These are phyloP conservation scores for Schizothecium vesticola DNA, from an alignment of 495 filamentous ascomycete species.

Conservation along the genomic window DNA sequence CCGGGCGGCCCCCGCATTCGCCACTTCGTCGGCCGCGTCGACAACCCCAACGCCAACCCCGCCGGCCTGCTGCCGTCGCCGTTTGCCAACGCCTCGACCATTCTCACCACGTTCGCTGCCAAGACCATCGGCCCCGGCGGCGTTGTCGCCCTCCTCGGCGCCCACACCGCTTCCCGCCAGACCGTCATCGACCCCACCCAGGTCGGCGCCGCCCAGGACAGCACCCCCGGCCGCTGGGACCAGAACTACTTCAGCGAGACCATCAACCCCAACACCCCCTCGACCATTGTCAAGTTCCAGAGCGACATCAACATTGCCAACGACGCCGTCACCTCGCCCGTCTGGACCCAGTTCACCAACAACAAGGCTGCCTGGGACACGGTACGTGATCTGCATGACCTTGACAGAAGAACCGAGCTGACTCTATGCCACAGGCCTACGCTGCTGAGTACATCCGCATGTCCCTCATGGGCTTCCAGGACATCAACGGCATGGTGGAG, in stretches of 20 bases:
- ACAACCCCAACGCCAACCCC: slow-evolving; percentile 3
- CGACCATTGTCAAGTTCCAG: slow-evolving; percentile 4
- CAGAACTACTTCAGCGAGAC: slow-evolving; percentile 5
- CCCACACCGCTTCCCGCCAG: not conserved
- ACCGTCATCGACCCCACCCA: not conserved
- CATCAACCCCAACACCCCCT: not conserved
- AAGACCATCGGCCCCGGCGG: slow-evolving; percentile 10
- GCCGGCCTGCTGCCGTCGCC: slow-evolving; percentile 4
- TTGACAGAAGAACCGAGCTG: not conserved
- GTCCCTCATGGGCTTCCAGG: slow-evolving; percentile 1
- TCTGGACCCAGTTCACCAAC: slow-evolving; percentile 6
- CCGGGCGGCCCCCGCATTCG: slow-evolving; percentile 8
- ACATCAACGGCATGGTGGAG: slow-evolving; percentile 9
- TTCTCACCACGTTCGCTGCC: not conserved
- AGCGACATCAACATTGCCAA: slow-evolving; percentile 12
- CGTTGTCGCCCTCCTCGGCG: slow-evolving; percentile 6
- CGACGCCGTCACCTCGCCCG: not conserved
- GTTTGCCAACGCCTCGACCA: not conserved
- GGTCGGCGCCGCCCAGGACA: slow-evolving; percentile 1
- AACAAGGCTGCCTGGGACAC: slow-evolving; percentile 8
- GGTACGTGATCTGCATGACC: not conserved
- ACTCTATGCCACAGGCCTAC: not conserved
- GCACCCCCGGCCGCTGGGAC: slow-evolving; percentile 8
- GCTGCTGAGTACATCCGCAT: slow-evolving; percentile 10
- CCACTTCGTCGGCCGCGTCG: slow-evolving; percentile 5